Evolutionary conservation across 331 rosid genomes (phyloP).

Genomic region (Ulmus americana): DNA sequence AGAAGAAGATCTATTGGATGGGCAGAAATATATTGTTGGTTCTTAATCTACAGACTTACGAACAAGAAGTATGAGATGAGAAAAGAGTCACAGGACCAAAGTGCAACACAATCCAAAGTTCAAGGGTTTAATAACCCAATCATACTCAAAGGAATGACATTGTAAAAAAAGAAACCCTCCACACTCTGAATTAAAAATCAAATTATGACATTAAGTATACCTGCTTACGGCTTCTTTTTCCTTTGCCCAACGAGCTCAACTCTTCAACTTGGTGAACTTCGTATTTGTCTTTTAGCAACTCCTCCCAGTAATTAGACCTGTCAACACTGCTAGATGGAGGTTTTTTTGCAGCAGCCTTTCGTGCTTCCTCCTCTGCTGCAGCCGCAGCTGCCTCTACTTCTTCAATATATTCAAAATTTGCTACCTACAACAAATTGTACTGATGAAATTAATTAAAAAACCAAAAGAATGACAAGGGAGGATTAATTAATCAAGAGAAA

Average conservation of each 20-base stretch:
- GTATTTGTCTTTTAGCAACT: conserved; percentile 69
- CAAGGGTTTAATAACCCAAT: too few relatives aligned
- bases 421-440: conserved; percentile 55
- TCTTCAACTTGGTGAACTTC: conserved; percentile 91
- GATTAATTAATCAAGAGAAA: conserved; percentile 2
- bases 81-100: too few relatives aligned
- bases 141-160: too few relatives aligned
- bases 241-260: conserved; percentile 81
- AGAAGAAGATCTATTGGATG: too few relatives aligned
- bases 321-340: conserved; percentile 42
- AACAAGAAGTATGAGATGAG: too few relatives aligned
- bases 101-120: too few relatives aligned
- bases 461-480: neutral
- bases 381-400: conserved; percentile 74
- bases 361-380: conserved; percentile 70
- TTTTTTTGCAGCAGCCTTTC: conserved; percentile 42
- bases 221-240: conserved; percentile 93
- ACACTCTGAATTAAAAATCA: neutral
- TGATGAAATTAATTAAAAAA: conserved; percentile 13
- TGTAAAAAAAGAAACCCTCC: too few relatives aligned
- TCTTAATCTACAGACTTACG: too few relatives aligned
- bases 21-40: too few relatives aligned
- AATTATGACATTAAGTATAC: conserved; percentile 27
- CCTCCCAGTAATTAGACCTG: conserved; percentile 83
- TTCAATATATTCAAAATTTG: conserved; percentile 93